A percentile compares a stretch with the other conserved stretches of the same genome.
These are phyloP conservation scores for Stenocarpella maydis DNA, from an alignment of 2,329 filamentous ascomycete genomes.

Conservation along the genomic window DNA sequence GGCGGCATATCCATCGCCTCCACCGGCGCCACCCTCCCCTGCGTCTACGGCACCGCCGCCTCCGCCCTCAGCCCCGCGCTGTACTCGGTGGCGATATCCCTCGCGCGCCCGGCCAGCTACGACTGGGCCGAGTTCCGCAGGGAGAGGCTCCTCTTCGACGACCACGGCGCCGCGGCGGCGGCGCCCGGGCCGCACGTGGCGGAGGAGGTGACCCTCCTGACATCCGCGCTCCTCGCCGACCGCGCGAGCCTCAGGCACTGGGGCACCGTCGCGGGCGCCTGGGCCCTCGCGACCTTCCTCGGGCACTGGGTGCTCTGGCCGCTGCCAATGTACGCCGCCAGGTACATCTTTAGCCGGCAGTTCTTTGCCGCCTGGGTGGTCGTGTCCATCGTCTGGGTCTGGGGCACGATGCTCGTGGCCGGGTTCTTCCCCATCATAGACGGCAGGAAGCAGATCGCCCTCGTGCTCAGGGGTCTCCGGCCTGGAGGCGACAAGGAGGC, in stretches of 20 bases:
- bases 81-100: slow-evolving; percentile 55
- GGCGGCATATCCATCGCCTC: slow-evolving; percentile 51
- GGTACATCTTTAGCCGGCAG: slow-evolving; percentile 55
- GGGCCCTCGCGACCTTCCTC: slow-evolving; percentile 52
- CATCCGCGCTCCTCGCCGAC: slow-evolving; percentile 43
- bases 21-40: slow-evolving; percentile 49
- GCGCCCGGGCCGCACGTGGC: slow-evolving; percentile 10
- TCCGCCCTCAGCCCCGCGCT: slow-evolving; percentile 56
- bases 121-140: slow-evolving; percentile 48
- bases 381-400: slow-evolving; percentile 57
- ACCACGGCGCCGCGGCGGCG: too few relatives aligned
- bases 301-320: slow-evolving; percentile 61
- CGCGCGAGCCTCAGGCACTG: slow-evolving; percentile 47
- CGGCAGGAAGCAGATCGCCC: slow-evolving; percentile 47
- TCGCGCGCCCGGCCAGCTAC: slow-evolving; percentile 46
- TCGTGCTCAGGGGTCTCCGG: slow-evolving; percentile 6
- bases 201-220: slow-evolving; percentile 50
- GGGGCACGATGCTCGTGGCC: slow-evolving; percentile 57
- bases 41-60: slow-evolving; percentile 53
- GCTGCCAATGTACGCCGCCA: slow-evolving; percentile 57
- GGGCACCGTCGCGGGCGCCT: slow-evolving; percentile 50
- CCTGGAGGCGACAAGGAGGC: not conserved
- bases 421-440: slow-evolving; percentile 60
- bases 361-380: slow-evolving; percentile 56
- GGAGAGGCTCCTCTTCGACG: too few relatives aligned